Conservation (phyloP, 2,329 filamentous ascomycete species). For the Ophiostoma novo-ulmi region DNA sequence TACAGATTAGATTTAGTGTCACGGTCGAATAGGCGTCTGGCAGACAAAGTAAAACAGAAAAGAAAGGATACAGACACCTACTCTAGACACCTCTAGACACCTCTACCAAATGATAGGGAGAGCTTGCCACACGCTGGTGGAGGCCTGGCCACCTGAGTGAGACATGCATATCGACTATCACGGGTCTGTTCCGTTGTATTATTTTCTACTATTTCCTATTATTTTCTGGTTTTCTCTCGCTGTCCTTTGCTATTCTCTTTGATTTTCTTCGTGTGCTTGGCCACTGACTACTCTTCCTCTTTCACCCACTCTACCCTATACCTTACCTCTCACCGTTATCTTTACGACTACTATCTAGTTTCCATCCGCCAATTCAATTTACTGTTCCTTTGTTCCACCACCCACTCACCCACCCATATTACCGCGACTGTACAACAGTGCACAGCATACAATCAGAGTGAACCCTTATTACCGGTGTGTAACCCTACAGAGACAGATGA, state of each 20-base stretch:
- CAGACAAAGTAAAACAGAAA: not conserved
- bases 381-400: not conserved
- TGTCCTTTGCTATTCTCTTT: not conserved
- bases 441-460: slow-evolving; percentile 2
- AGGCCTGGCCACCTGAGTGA: slow-evolving; percentile 2
- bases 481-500: not conserved
- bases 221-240: not conserved
- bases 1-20: not conserved
- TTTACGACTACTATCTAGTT: not conserved
- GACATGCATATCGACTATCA: not conserved
- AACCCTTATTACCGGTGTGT: slow-evolving; percentile 10
- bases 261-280: not conserved
- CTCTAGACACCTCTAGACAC: not conserved
- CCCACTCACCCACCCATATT: not conserved
- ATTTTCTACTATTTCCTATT: not conserved
- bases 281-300: too few species aligned
- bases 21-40: not conserved
- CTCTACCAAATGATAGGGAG: not conserved
- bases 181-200: not conserved
- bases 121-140: slow-evolving; percentile 7
- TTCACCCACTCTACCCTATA: not conserved
- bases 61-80: not conserved
- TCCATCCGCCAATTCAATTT: not conserved
- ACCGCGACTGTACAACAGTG: not conserved
- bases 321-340: not conserved